Evolutionary conservation across 768 basidiomycete genomes (phyloP).

Genomic region (Macrolepiota dolichaula): DNA sequence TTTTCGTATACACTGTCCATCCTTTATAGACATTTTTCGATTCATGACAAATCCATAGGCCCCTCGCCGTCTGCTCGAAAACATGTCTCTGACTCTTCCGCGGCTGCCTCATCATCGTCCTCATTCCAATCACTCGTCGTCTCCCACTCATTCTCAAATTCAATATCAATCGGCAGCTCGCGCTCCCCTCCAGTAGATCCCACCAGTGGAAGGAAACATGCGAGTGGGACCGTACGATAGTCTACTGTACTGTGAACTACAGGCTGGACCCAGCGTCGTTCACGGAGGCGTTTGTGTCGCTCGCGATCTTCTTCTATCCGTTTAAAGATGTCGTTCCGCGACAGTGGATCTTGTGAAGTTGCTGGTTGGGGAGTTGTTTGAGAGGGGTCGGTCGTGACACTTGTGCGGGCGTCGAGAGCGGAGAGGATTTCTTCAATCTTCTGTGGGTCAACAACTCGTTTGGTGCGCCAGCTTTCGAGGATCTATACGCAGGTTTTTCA

Average conservation of each 20-base stretch:
- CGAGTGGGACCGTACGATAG: conserved; percentile 41
- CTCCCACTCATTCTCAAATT: conserved; percentile 90
- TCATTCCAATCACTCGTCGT: conserved; percentile 90
- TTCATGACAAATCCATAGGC: conserved; percentile 39
- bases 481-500: conserved; percentile 45
- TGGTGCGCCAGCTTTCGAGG: conserved; percentile 86
- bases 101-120: conserved; percentile 75
- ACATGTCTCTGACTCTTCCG: conserved; percentile 69
- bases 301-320: conserved; percentile 93
- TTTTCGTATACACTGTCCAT: background rate
- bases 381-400: conserved; percentile 9
- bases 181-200: conserved; percentile 50
- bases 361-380: conserved; percentile 13
- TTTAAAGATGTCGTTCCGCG: conserved; percentile 70
- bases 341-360: conserved; percentile 33
- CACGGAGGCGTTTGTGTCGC: conserved; percentile 86
- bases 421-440: conserved; percentile 70
- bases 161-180: conserved; percentile 69
- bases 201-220: conserved; percentile 59
- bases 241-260: conserved; percentile 49
- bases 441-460: conserved; percentile 79
- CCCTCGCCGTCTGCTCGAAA: conserved; percentile 50
- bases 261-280: conserved; percentile 89
- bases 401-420: conserved; percentile 44
- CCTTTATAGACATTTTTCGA: background rate